A percentile compares a stretch with the other conserved stretches of the same genome.
Evolutionary conservation across 148 eudicot genomes (phyloP).

Genomic region (Simmondsia chinensis): DNA sequence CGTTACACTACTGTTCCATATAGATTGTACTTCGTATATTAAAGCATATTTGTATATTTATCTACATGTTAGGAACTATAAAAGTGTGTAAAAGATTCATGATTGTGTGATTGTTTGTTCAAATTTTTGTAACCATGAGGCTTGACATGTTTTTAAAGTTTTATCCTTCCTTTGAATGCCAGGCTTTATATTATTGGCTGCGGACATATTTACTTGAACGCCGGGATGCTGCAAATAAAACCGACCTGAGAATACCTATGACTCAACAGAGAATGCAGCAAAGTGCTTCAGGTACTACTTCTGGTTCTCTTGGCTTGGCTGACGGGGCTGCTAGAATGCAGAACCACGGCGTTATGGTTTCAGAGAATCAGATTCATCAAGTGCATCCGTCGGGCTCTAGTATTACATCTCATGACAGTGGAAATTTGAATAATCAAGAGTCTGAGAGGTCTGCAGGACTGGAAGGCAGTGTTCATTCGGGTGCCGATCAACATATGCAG

Average conservation of each 20-base stretch:
- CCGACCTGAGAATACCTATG: slow-evolving; percentile 86
- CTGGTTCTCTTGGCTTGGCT: slow-evolving; percentile 38
- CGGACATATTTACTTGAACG: slow-evolving; percentile 97
- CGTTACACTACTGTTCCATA: no score
- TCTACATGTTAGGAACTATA: no score
- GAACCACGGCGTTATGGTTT: slow-evolving; percentile 40
- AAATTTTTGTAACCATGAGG: no score
- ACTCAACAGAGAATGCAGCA: slow-evolving; percentile 96
- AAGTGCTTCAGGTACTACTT: slow-evolving; percentile 41
- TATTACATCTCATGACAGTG: slow-evolving; percentile 60
- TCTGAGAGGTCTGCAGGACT: slow-evolving; percentile 56
- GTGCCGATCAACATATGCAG: slow-evolving; percentile 55
- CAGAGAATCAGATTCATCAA: slow-evolving; percentile 70
- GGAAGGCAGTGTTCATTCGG: slow-evolving; percentile 51
- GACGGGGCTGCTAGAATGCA: slow-evolving; percentile 51
- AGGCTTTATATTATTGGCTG: slow-evolving; percentile 98
- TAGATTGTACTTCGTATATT: no score
- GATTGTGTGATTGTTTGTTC: no score
- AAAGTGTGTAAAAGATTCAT: neutral
- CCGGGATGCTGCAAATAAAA: slow-evolving; percentile 92
- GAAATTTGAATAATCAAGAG: slow-evolving; percentile 63
- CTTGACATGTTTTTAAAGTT: no score
- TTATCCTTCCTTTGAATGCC: slow-evolving; percentile 4
- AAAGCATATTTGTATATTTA: no score
- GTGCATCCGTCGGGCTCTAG: slow-evolving; percentile 43